Evolutionary conservation across 345 rosid species (phyloP), one percentile per base, ranked within the genome.

Genomic region (Adansonia digitata): DNA sequence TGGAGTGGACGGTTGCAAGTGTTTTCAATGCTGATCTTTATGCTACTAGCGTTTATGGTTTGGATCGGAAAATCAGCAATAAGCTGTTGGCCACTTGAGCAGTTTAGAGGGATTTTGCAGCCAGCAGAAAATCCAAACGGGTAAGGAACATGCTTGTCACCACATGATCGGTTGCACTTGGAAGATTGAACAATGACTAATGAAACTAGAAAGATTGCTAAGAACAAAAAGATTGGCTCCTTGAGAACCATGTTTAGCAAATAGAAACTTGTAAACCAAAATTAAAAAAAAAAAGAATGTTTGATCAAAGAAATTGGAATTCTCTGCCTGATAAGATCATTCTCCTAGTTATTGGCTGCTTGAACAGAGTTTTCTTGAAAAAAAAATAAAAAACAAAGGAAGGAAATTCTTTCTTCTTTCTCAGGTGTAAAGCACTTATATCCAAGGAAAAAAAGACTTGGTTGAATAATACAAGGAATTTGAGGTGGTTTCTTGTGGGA

Each of bases 71-170:
- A 69, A 49, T 60, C 73, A 2, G 73, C 60, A 34, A 69, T 5
- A 17, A 82, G 5, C 79, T 77, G 1, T 5, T 68, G 29, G 22
- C 80, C 81, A 0, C 46, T n/a, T 4, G 66, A 2, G 42, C 95
- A 92, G 43, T 76, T 82, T 34, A 90, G 81, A 37, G 17, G 88
- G 78, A 93, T 90, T 2, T 73, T 81, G 77, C 85, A 88, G 9
- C 72, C 82, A 0, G 80, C 6, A 18, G 94, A 81, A 82, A 87
- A 87, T 15, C 98, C 97, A 46, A 93, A 91, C 1, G 98, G 98
- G 55, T 84, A 90, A 1, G 55, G 62, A 0, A 84, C 75, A 0
- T 1, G 24, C 52, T 52, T 55, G 74, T 6, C 2, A n/a, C 83
- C 77, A 52, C 98, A 90, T 17, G 82, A 74, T 29, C 37, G 76